Conservation (phyloP, 257 asterid species). For the Capsicum baccatum region DNA sequence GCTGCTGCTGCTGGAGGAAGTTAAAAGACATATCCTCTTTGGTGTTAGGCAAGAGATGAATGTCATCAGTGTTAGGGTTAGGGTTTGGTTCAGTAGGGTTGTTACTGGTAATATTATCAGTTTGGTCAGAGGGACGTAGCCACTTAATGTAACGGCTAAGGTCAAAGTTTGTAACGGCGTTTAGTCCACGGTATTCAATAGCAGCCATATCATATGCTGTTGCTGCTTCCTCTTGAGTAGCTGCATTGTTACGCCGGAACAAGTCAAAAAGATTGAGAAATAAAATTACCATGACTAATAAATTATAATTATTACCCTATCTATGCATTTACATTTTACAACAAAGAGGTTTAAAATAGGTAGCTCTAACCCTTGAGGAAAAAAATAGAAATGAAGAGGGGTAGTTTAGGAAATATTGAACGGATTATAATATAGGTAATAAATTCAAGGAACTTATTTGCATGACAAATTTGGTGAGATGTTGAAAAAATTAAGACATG, state of each 20-base stretch:
- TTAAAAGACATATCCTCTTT: slow-evolving; percentile 36
- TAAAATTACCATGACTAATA: not conserved
- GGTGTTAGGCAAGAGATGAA: slow-evolving; percentile 35
- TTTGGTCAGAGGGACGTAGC: slow-evolving; percentile 41
- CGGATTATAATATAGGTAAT: not conserved
- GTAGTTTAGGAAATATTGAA: slow-evolving; percentile 26
- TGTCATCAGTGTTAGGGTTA: slow-evolving; percentile 31
- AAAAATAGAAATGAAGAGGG: not conserved
- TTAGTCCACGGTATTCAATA: slow-evolving; percentile 85
- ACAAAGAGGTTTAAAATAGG: not conserved
- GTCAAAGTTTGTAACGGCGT: slow-evolving; percentile 94
- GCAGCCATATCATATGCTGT: slow-evolving; percentile 97
- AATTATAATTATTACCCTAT: not conserved
- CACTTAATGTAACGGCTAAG: slow-evolving; percentile 78
- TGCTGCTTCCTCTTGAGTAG: slow-evolving; percentile 98
- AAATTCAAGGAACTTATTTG: slow-evolving; percentile 50
- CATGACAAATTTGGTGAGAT: slow-evolving; percentile 56
- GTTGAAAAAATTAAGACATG: slow-evolving; percentile 37
- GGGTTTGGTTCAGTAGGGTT: slow-evolving; percentile 35
- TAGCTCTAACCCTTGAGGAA: not conserved
- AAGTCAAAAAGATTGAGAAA: not conserved
- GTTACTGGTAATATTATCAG: slow-evolving; percentile 22
- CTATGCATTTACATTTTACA: not conserved
- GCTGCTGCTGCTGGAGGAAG: slow-evolving; percentile 40
- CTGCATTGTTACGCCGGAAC: slow-evolving; percentile 38